Conservation (phyloP, 2,329 filamentous ascomycete species). For the Pseudogymnoascus sp. region DNA sequence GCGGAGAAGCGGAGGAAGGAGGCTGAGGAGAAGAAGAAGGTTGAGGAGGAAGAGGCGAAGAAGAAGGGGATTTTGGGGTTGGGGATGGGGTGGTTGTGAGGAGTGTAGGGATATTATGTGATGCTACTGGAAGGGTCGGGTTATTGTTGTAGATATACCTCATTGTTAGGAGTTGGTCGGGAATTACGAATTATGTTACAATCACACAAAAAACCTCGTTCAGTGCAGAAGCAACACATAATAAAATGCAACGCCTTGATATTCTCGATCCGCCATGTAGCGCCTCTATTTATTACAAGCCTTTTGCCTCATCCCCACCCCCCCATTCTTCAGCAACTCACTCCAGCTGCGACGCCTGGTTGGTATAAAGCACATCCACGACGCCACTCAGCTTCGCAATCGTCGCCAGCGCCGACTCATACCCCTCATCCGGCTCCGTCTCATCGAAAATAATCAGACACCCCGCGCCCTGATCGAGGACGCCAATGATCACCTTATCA, state of each 20-base stretch:
- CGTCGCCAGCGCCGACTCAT: constrained; percentile 87
- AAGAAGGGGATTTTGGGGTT: constrained; percentile 3
- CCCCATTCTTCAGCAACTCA: constrained; percentile 36
- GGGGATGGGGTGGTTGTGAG: constrained; percentile 7
- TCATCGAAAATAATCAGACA: constrained; percentile 97
- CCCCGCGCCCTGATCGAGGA: constrained; percentile 93
- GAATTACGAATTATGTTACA: constrained; percentile 1
- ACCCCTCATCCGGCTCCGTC: constrained; percentile 83
- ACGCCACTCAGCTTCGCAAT: constrained; percentile 97
- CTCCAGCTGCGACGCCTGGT: constrained; percentile 92
- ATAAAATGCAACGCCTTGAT: not conserved
- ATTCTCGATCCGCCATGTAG: constrained; percentile 7
- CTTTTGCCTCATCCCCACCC: not conserved
- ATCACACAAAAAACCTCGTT: not conserved
- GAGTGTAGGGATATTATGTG: not conserved
- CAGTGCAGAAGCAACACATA: not conserved
- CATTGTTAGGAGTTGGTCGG: not conserved
- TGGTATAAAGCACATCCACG: constrained; percentile 94
- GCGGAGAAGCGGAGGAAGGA: constrained; percentile 14
- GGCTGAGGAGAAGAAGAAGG: not conserved
- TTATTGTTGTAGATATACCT: not conserved
- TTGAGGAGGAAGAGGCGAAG: not conserved
- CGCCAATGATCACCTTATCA: constrained; percentile 96
- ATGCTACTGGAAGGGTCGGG: not conserved
- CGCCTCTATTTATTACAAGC: constrained; percentile 6